Base-by-base conservation (phyloP, 139 green algal species). In the Tetradesmus lagerheimii region DNA sequence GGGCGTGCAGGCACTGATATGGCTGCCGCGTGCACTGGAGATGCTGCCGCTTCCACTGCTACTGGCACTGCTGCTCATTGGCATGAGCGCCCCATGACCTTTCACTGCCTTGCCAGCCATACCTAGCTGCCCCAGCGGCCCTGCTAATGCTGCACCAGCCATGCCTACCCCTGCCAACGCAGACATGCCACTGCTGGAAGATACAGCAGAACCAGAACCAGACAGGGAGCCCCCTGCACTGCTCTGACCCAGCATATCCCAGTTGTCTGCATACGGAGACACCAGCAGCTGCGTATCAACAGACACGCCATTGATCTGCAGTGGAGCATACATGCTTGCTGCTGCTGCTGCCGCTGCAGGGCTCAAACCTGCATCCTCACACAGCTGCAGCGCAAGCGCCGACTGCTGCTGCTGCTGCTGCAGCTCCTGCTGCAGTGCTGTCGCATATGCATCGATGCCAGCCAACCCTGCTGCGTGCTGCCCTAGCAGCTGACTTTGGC, bases 221-320 rank as follows among this genome's bases (percentile, higher is more conserved):
- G 80, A 39, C 45, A 86, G 2, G 39, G 83, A 57, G 37, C 83
- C 15, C 27, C 45, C 15, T n/a, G 20, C 50, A 43, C 35, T 47
- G 35, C 37, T 25, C 6, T 82, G 85, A 18, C 43, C 71, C 71
- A 89, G n/a, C 71, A 89, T 12, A 18, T 83, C 85, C 85, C 85
- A 88, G 64, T 66, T 88, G n/a, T 88, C 83, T 47, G 71, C 83
- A 64, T 80, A 88, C 8, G 83, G 83, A 2, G 83, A 80, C 83
- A 88, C 83, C 64, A 88, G 71, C 64, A 88, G 83, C 64, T 88
- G 83, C 34, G 83, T 47, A 41, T 88, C 83, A n/a, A 88, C 64
- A 31, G 83, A 64, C 11, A 88, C 38, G 18, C 83, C 83, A 45
- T 88, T 80, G 16, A 88, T 45, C 11, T 80, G 62, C 62, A 88